Evolutionary conservation across 2,329 filamentous ascomycete genomes (phyloP).

Genomic region (Lecanicillium sp.): DNA sequence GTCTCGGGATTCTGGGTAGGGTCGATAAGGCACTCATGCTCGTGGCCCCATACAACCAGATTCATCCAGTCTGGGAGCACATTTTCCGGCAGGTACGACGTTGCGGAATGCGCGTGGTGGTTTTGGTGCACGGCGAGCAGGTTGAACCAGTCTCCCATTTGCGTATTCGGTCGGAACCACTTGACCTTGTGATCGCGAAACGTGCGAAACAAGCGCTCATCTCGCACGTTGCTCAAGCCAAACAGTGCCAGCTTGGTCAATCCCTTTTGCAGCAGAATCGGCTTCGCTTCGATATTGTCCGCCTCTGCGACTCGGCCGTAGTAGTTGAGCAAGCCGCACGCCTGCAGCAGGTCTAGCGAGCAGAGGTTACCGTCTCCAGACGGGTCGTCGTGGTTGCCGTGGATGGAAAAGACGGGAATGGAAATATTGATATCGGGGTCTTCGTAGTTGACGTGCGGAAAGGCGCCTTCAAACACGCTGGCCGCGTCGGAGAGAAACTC

Average conservation of each 20-base stretch:
- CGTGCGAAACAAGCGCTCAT: conserved; percentile 88
- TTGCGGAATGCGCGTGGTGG: conserved; percentile 84
- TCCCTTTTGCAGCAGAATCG: conserved; percentile 88
- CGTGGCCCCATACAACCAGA: conserved; percentile 91
- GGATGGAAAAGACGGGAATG: conserved; percentile 96
- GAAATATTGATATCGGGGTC: conserved; percentile 95
- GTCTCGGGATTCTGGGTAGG: conserved; percentile 78
- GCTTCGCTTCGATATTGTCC: conserved; percentile 89
- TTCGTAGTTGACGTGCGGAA: conserved; percentile 95
- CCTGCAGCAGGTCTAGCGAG: conserved; percentile 83
- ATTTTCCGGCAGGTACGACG: conserved; percentile 88
- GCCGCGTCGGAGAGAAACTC: conserved; percentile 91
- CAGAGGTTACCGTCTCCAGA: conserved; percentile 93
- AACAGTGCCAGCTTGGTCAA: conserved; percentile 87
- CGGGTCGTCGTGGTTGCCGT: conserved; percentile 96
- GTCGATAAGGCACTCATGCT: conserved; percentile 91
- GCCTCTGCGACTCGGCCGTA: conserved; percentile 87
- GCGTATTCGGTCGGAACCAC: conserved; percentile 76
- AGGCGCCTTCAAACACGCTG: conserved; percentile 82
- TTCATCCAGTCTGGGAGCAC: conserved; percentile 89
- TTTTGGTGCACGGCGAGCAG: conserved; percentile 94
- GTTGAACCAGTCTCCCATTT: conserved; percentile 91
- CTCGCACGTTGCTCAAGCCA: conserved; percentile 90
- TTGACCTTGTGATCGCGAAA: conserved; percentile 91
- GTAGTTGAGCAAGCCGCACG: conserved; percentile 89